These are phyloP conservation scores for Hygrocybe punicea DNA, from an alignment of 768 basidiomycete species.

Conservation along the genomic window DNA sequence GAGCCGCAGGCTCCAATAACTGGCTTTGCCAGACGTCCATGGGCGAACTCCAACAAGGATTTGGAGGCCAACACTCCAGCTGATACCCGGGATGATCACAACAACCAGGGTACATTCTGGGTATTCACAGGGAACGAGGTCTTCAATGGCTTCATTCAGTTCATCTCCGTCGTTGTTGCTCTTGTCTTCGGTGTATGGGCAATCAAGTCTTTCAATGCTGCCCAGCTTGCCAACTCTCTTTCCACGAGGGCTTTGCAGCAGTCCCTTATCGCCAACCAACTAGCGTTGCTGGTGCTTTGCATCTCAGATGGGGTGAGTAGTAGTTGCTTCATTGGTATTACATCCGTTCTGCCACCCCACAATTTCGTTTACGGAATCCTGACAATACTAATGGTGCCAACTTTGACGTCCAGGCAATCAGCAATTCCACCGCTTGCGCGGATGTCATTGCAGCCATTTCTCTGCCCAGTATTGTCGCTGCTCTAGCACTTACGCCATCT, in stretches of 20 bases:
- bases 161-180: background rate
- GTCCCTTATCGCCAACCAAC: background rate
- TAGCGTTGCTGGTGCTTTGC: conserved; percentile 1
- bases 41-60: too few relatives aligned
- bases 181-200: conserved; percentile 3
- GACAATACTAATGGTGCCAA: too few relatives aligned
- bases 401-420: too few relatives aligned
- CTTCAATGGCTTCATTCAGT: background rate
- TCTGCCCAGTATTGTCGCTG: background rate
- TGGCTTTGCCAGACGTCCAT: too few relatives aligned
- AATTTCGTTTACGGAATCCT: background rate
- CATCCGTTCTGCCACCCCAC: too few relatives aligned
- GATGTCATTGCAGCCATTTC: background rate
- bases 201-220: conserved; percentile 4
- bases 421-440: background rate
- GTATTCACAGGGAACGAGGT: background rate
- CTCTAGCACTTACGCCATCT: background rate
- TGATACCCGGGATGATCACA: too few relatives aligned
- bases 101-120: background rate
- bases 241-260: background rate
- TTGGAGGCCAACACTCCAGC: too few relatives aligned
- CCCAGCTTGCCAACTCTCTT: background rate
- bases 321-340: background rate
- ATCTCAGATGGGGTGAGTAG: background rate
- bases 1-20: too few relatives aligned